Evolutionary conservation across 306 rosid genomes (phyloP), one percentile per base, ranked within the genome.

Genomic region (Vachellia collinsii): DNA sequence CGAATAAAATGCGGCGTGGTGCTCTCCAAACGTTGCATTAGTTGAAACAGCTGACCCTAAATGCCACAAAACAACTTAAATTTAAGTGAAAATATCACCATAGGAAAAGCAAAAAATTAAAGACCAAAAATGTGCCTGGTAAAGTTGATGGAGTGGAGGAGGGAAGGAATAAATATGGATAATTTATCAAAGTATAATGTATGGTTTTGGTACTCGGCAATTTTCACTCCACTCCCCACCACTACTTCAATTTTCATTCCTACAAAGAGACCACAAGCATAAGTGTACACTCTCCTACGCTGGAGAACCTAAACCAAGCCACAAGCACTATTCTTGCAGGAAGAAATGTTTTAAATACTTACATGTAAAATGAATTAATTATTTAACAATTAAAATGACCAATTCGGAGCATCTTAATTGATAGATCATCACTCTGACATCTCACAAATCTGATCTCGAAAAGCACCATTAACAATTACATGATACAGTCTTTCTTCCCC

Each of bases 1-100:
- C 98, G 98, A 82, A 94, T 94, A 87, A 94, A 94, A 94, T 94
- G 98, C 43, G 98, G 98, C 72, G 98, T 94, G 62, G 98, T 94
- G 83, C 86, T 92, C 83, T 92, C 98, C 68, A 94, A 89, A 22
- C 97, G 97, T 77, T 88, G 95, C 97, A 94, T 92, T 84, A 94
- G 79, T 85, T 86, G 91, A 88, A 94, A 94, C 78, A 94, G 80
- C 87, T 94, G 98, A 78, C 87, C 87, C 98, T 94, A 82, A 71
- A 86, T n/a, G 51, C 74, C 76, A 69, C 48, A 83, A 25, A 72
- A 79, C n/a, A 37, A 65, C 50, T 84, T 44, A 74, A 51, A 82
- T 13, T 69, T 9, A 71, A 79, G 62, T 29, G 59, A 80, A 8
- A 77, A 73, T 8, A 65, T n/a, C 65, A 29, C 54, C 74, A 43